Base-by-base conservation (phyloP, 805 yeast species). In the Cyberlindnera meyerae region DNA sequence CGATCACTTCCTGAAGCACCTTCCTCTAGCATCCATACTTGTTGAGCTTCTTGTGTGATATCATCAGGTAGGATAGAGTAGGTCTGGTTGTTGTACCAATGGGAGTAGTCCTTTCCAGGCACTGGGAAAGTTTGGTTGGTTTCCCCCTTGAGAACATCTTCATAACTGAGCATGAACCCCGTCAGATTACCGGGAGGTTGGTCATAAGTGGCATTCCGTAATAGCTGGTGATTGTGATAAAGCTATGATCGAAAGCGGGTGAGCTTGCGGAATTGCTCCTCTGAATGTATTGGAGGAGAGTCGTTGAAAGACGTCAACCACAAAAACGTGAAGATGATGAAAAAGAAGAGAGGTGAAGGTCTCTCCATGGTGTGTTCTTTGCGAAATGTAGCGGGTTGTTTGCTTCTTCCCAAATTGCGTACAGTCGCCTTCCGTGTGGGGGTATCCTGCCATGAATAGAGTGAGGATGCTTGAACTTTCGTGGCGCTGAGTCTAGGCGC, bases 121-220 rank as follows among this genome's bases (percentile, higher is more conserved):
- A 79, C 55, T 0, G 89, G 89, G 72, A 79, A 80, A 0, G 75
- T 67, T 42, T 70, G 67, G 1, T 59, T 63, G 18, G 65, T 65
- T 33, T 68, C 59, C 11, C 72, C 71, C 5, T 62, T 55, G 2
- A 70, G 15, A 12, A 66, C 69, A 57, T 82, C 94, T 8, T 67
- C 63, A 48, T 83, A 85, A 21, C 86, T 75, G 24, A 80, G 58
- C 48, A 67, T 70, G 40, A 80, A 74, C 4, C 96, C 96, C 0
- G 93, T 82, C 12, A 85, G 56, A 48, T 83, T 81, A 1, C 83
- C 82, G 53, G 78, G 79, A 6, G 84, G 86, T 4, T 59, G 42
- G 14, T 53, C 37, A 54, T 70, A 79, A 1, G 71, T 65, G 29
- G 73, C 55, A 26, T 66, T 61, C 11, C 44, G 47, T 24, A 80